Conservation (phyloP, 768 basidiomycete species). For the Lentinula guzmanii region DNA sequence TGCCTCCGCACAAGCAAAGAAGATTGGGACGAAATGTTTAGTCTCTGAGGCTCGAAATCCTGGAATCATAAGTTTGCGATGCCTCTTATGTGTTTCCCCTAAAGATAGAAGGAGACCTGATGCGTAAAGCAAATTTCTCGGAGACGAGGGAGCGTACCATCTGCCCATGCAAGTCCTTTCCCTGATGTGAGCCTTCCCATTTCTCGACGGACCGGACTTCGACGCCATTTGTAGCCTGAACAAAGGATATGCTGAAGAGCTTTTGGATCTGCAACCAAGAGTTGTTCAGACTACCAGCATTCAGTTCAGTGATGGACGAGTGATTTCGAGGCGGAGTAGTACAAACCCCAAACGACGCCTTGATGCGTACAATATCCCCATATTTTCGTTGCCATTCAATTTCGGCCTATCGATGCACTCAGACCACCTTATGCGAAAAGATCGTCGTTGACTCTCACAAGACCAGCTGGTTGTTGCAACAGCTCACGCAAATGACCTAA, state of each 20-base stretch:
- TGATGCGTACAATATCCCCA: slow-evolving; percentile 2
- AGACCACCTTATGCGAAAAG: not conserved
- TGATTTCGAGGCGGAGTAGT: not conserved
- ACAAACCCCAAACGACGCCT: slow-evolving; percentile 4
- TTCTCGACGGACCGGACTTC: slow-evolving; percentile 15
- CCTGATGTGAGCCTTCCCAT: slow-evolving; percentile 16
- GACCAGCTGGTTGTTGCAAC: slow-evolving; percentile 1
- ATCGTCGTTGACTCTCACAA: not conserved
- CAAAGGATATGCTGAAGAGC: slow-evolving; percentile 25
- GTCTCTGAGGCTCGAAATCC: slow-evolving; percentile 23
- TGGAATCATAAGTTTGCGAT: slow-evolving; percentile 28
- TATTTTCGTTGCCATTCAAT: slow-evolving; percentile 5
- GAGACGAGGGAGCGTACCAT: slow-evolving; percentile 13
- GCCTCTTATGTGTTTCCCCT: slow-evolving; percentile 21
- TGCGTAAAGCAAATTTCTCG: not conserved
- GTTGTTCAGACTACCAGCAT: not conserved
- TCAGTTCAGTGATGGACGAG: slow-evolving; percentile 13
- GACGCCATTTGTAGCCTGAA: slow-evolving; percentile 23
- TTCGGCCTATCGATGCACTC: not conserved
- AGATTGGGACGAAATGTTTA: slow-evolving; percentile 22
- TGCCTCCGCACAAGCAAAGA: slow-evolving; percentile 18
- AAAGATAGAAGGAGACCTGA: no score
- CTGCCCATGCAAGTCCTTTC: slow-evolving; percentile 21
- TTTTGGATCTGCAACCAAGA: slow-evolving; percentile 25
- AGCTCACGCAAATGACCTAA: slow-evolving; percentile 5